Conservation (phyloP, 2,329 filamentous ascomycete species). For the Cercospora nicotianae region DNA sequence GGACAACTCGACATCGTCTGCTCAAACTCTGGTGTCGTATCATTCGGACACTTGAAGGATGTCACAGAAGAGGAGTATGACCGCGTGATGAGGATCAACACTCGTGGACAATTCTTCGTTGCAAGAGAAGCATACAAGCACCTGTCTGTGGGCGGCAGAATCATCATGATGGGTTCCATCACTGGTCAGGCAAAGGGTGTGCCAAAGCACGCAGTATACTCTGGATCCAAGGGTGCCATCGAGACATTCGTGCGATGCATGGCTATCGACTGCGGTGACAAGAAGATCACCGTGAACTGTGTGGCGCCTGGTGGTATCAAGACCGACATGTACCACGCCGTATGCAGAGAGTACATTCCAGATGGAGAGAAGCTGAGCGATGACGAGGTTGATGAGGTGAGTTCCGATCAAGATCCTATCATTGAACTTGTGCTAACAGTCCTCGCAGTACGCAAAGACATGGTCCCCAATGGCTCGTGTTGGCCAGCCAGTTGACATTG, state of each 20-base stretch:
- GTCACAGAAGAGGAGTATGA: constrained; percentile 58
- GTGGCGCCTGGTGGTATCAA: constrained; percentile 59
- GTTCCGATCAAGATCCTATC: not conserved
- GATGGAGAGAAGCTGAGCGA: constrained; percentile 56
- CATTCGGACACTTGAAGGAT: constrained; percentile 56
- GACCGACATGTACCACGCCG: constrained; percentile 62
- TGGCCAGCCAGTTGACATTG: constrained; percentile 67
- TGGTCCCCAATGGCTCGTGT: constrained; percentile 67
- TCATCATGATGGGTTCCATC: constrained; percentile 58
- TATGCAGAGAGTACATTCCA: constrained; percentile 65
- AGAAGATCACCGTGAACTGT: constrained; percentile 61
- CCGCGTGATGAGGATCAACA: constrained; percentile 62
- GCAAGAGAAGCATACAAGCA: constrained; percentile 58
- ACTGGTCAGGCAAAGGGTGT: constrained; percentile 59
- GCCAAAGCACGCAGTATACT: constrained; percentile 56
- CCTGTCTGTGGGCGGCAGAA: constrained; percentile 52
- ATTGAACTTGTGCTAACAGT: constrained; percentile 16
- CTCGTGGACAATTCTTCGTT: constrained; percentile 64
- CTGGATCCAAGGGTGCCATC: constrained; percentile 55
- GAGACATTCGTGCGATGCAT: constrained; percentile 57
- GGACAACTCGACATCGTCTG: constrained; percentile 69
- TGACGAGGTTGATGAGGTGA: constrained; percentile 58
- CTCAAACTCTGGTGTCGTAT: constrained; percentile 64
- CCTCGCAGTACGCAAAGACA: constrained; percentile 56
- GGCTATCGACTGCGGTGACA: constrained; percentile 56